A percentile compares a stretch with the other conserved stretches of the same genome.
phyloP scores from a whole-genome alignment of 2,329 filamentous ascomycete genomes.

The Parastagonospora avenae region DNA sequence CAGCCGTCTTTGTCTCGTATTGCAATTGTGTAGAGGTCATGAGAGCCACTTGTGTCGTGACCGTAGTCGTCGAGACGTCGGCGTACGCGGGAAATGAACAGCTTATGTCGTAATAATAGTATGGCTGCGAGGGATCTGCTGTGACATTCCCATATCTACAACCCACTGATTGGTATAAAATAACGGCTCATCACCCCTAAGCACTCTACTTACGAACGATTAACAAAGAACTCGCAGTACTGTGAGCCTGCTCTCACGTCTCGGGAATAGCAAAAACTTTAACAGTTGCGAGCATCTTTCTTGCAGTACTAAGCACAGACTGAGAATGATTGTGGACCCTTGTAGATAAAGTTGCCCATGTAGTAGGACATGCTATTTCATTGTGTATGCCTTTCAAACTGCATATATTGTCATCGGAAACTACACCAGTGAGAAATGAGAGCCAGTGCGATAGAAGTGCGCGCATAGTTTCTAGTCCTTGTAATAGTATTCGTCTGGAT shows the following conservation, averaged over 20 bases:
- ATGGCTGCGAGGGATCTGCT: constrained; percentile 11
- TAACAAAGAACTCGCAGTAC: constrained; percentile 30
- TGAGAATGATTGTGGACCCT: constrained; percentile 17
- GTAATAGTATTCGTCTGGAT: too few relatives aligned
- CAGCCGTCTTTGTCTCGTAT: neutral
- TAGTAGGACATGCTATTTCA: constrained; percentile 13
- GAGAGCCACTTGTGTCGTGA: neutral
- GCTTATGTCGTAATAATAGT: constrained; percentile 26
- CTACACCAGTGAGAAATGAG: neutral
- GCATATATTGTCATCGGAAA: constrained; percentile 9
- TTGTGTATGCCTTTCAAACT: constrained; percentile 16
- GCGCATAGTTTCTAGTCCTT: neutral
- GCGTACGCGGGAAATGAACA: constrained; percentile 18
- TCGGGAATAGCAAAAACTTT: constrained; percentile 25
- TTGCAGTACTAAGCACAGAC: constrained; percentile 28
- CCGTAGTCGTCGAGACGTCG: neutral
- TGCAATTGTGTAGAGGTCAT: neutral
- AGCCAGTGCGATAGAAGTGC: neutral
- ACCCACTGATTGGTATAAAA: neutral
- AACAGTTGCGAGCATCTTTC: constrained; percentile 15
- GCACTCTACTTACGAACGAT: constrained; percentile 17
- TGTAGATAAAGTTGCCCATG: constrained; percentile 33
- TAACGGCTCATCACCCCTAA: too few relatives aligned
- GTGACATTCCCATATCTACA: constrained; percentile 17
- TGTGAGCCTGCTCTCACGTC: constrained; percentile 20